Evolutionary conservation across 2,329 filamentous ascomycete species (phyloP).

Genomic region (Aspergillus terreus): DNA sequence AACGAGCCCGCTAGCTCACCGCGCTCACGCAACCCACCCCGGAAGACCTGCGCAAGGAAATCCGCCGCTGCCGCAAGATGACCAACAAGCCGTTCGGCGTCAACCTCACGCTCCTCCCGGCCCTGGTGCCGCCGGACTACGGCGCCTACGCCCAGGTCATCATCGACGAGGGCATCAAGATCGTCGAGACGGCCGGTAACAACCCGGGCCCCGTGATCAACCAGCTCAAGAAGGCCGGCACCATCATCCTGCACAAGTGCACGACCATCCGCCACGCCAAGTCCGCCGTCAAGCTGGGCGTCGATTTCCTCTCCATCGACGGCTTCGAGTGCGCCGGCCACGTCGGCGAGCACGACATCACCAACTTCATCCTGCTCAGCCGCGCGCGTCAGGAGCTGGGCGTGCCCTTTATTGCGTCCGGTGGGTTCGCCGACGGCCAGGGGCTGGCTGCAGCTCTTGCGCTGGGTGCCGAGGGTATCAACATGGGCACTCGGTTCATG

Average conservation of each 20-base stretch:
- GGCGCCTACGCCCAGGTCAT: conserved; percentile 84
- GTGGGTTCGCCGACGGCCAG: conserved; percentile 91
- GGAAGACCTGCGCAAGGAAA: conserved; percentile 88
- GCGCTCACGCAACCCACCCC: conserved; percentile 85
- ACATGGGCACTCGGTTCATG: conserved; percentile 99
- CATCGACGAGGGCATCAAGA: conserved; percentile 85
- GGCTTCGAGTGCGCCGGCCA: conserved; percentile 92
- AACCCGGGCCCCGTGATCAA: conserved; percentile 85
- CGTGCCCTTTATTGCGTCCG: conserved; percentile 91
- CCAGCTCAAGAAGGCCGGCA: conserved; percentile 75
- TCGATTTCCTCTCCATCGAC: conserved; percentile 95
- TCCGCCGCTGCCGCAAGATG: conserved; percentile 76
- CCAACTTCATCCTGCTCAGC: conserved; percentile 65
- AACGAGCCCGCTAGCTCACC: conserved; percentile 34
- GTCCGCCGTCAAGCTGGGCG: conserved; percentile 87
- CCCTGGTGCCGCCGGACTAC: conserved; percentile 88
- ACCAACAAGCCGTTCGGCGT: conserved; percentile 69
- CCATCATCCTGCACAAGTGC: conserved; percentile 91
- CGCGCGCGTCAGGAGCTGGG: conserved; percentile 77
- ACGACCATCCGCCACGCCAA: conserved; percentile 92
- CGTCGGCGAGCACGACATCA: conserved; percentile 52
- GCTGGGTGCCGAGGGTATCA: conserved; percentile 88
- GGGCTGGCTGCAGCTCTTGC: conserved; percentile 87
- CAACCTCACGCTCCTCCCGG: conserved; percentile 89
- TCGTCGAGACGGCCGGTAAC: conserved; percentile 93